Evolutionary conservation across 768 basidiomycete species (phyloP).

Genomic region (Saitozyma podzolica): DNA sequence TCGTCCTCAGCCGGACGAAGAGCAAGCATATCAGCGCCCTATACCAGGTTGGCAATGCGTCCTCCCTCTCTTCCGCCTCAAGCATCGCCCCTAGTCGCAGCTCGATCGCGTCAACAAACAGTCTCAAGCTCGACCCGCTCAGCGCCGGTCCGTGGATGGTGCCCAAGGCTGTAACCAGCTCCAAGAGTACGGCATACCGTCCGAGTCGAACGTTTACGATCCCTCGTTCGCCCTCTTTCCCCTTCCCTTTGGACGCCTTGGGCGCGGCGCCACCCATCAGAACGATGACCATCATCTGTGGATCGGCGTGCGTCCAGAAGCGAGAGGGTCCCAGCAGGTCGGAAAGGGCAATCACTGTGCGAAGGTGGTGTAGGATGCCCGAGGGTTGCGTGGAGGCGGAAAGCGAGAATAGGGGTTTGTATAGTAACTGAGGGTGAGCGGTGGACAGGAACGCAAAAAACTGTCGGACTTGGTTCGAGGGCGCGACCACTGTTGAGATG

Average conservation of each 20-base stretch:
- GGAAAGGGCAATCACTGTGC: conserved; percentile 15
- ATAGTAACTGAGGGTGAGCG: conserved; percentile 33
- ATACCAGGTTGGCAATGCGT: conserved; percentile 22
- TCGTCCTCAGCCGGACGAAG: conserved; percentile 19
- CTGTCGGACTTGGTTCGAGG: neutral
- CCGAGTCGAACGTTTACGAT: conserved; percentile 32
- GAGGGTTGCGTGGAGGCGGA: conserved; percentile 24
- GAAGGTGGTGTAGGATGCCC: conserved; percentile 12
- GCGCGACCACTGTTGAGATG: conserved; percentile 1
- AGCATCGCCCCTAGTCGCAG: conserved; percentile 22
- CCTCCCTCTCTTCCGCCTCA: conserved; percentile 23
- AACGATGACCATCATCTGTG: conserved; percentile 40
- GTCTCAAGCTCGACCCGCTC: conserved; percentile 14
- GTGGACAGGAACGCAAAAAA: conserved; percentile 26
- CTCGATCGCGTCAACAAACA: conserved; percentile 32
- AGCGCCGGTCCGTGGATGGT: conserved; percentile 12
- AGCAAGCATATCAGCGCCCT: conserved; percentile 26
- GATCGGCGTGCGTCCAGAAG: conserved; percentile 40
- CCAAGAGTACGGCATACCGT: conserved; percentile 33
- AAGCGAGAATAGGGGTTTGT: conserved; percentile 39
- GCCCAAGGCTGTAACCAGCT: conserved; percentile 26
- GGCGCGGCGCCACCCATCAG: conserved; percentile 34
- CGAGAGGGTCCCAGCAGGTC: conserved; percentile 12
- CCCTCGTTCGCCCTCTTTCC: conserved; percentile 30
- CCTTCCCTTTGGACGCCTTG: conserved; percentile 20